A percentile compares a stretch with the other conserved stretches of the same genome.
These are phyloP conservation scores for Candida parachauliodes DNA, from an alignment of 805 yeast genomes.

Conservation along the genomic window DNA sequence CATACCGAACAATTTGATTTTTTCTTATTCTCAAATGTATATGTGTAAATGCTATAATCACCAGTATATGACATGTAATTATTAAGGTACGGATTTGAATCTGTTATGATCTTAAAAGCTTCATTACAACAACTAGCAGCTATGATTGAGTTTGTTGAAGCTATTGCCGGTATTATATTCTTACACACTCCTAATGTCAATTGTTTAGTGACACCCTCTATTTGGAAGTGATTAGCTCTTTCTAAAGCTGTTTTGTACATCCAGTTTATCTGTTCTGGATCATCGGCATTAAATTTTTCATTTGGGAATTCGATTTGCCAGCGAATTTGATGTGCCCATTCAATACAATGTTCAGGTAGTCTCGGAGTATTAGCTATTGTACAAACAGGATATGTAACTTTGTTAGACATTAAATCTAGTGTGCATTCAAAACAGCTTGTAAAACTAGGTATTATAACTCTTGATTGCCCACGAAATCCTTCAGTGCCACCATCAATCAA, in stretches of 20 bases:
- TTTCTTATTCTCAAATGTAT: conserved; percentile 62
- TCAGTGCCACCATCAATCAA: conserved; percentile 94
- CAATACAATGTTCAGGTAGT: conserved; percentile 89
- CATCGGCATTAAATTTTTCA: conserved; percentile 62
- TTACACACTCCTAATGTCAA: conserved; percentile 85
- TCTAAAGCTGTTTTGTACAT: conserved; percentile 50
- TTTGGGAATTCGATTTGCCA: conserved; percentile 59
- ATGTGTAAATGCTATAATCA: conserved; percentile 70
- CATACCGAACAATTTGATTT: conserved; percentile 74
- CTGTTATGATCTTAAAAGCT: conserved; percentile 73
- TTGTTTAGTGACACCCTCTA: conserved; percentile 69
- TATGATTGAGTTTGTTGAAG: conserved; percentile 87
- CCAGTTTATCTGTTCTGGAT: conserved; percentile 61
- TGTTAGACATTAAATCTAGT: conserved; percentile 63
- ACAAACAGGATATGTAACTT: conserved; percentile 78
- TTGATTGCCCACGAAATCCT: conserved; percentile 87
- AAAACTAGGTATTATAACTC: conserved; percentile 79
- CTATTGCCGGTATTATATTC: conserved; percentile 89
- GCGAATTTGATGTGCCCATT: conserved; percentile 76
- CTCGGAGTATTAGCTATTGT: conserved; percentile 95
- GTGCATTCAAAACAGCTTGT: conserved; percentile 95
- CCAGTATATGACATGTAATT: conserved; percentile 91
- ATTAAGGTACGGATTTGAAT: conserved; percentile 59
- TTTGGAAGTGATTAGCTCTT: conserved; percentile 64
- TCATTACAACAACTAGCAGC: conserved; percentile 90